Evolutionary conservation across 2,329 filamentous ascomycete genomes (phyloP), one percentile per base, ranked within the genome.

Genomic region (Aspergillus sclerotialis): DNA sequence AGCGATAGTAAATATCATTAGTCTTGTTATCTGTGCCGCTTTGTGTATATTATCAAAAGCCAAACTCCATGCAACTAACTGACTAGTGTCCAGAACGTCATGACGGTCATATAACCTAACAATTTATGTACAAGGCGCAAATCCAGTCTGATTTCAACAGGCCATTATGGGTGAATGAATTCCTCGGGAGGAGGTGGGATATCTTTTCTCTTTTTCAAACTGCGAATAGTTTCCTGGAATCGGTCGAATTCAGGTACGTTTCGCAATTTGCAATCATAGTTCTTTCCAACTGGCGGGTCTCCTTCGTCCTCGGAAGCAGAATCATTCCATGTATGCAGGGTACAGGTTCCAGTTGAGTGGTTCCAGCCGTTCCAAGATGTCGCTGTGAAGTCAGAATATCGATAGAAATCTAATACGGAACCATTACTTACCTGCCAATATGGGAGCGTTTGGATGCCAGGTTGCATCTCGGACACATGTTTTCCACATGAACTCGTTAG

Each of bases 381-480:
- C 25, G 87, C 87, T 85, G 38, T 10, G 17, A 36, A 38, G 40
- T 31, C 30, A 40, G 32, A 23, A 23, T 12, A 25, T 28, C 10
- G 28, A 27, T 15, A 18, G 24, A 24, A 13, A 25, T 36, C 11
- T 11, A 15, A 17, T n/a, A 10, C 25, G 11, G 30, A 24, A 17
- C n/a, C 17, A 36, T 27, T 21, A 61, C 70, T 56, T 63, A 77
- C 72, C 74, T 47, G 78, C 88, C 43, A 95, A 70, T 26, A 94
- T 70, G 1, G 88, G 87, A 2, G 83, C 85, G 44, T 73, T 82
- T 1, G 89, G 89, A 64, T 94, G 88, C 89, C 89, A 94, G 53
- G 82, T 87, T 14, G 84, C 86, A 67, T 95, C 89, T 21, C 89
- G 72, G 13, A 94, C 85, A 46, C 85, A 85, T 0, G 86, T 87